phyloP scores from a whole-genome alignment of 2,329 filamentous ascomycete species.

The Tolypocladium sp. region DNA sequence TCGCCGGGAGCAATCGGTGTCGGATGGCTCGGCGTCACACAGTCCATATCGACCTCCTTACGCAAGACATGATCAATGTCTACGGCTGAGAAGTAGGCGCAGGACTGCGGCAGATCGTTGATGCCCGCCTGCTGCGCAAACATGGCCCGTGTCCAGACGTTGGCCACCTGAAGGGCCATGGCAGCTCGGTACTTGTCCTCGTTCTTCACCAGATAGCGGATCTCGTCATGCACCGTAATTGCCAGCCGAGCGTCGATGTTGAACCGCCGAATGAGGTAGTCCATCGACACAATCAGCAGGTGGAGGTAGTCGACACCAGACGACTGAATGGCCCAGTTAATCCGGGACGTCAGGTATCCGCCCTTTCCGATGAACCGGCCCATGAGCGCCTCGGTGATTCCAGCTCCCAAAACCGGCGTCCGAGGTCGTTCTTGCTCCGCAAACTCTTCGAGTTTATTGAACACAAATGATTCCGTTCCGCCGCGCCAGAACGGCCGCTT shows the following conservation, averaged over 20 bases:
- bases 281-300: conserved; percentile 87
- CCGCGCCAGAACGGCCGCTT: conserved; percentile 86
- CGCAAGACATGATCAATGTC: conserved; percentile 93
- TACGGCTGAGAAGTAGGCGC: conserved; percentile 90
- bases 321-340: conserved; percentile 99
- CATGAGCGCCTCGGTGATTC: conserved; percentile 94
- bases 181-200: conserved; percentile 82
- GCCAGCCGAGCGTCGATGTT: conserved; percentile 77
- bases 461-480: conserved; percentile 94
- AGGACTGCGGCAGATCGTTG: conserved; percentile 84
- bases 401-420: conserved; percentile 86
- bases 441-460: conserved; percentile 97
- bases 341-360: conserved; percentile 88
- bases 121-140: conserved; percentile 97
- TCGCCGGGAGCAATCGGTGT: conserved; percentile 75
- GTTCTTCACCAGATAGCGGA: conserved; percentile 81
- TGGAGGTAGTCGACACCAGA: conserved; percentile 96
- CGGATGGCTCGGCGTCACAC: conserved; percentile 80
- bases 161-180: conserved; percentile 88
- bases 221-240: conserved; percentile 96
- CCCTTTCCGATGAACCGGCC: conserved; percentile 78
- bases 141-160: conserved; percentile 95
- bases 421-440: conserved; percentile 86
- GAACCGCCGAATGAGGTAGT: conserved; percentile 79
- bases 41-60: conserved; percentile 98